Conservation (phyloP, 352 stramenopile species). For the Pythium chondricola region DNA sequence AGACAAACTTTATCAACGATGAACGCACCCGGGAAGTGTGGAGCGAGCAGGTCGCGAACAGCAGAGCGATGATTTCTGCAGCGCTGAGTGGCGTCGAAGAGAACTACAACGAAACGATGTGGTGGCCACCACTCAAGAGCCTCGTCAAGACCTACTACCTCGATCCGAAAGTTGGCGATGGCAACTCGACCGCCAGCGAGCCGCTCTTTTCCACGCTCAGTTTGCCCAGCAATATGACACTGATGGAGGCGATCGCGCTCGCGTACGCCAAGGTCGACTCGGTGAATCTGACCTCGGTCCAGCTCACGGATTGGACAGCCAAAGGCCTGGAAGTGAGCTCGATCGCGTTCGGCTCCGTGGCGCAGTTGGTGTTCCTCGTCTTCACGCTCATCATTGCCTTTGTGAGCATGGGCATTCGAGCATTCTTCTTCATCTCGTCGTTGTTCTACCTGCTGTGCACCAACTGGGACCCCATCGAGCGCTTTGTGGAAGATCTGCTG, state of each 20-base stretch:
- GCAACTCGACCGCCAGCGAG: conserved; percentile 36
- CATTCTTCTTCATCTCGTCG: conserved; percentile 86
- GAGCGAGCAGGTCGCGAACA: conserved; percentile 80
- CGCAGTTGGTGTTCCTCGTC: conserved; percentile 72
- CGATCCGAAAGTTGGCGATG: conserved; percentile 52
- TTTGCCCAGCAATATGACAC: conserved; percentile 78
- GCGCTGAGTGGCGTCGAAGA: conserved; percentile 73
- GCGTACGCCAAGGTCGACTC: conserved; percentile 83
- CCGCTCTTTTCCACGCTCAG: conserved; percentile 46
- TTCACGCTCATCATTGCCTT: conserved; percentile 80
- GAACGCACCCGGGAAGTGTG: conserved; percentile 75
- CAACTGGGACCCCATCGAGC: conserved; percentile 84
- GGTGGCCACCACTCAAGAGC: conserved; percentile 79
- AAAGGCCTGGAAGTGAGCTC: conserved; percentile 80
- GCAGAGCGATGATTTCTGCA: conserved; percentile 73
- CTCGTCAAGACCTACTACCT: conserved; percentile 82
- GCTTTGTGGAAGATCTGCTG: conserved; percentile 73
- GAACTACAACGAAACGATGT: conserved; percentile 88
- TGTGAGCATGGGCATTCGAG: conserved; percentile 77
- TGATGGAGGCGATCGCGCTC: conserved; percentile 62
- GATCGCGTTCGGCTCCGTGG: conserved; percentile 74
- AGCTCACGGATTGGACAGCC: conserved; percentile 82
- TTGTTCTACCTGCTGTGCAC: conserved; percentile 84
- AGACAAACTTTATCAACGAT: conserved; percentile 86
- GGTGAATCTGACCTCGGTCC: conserved; percentile 78